phyloP scores from a whole-genome alignment of 2,329 filamentous ascomycete species.

The Trichoderma lentiforme region DNA sequence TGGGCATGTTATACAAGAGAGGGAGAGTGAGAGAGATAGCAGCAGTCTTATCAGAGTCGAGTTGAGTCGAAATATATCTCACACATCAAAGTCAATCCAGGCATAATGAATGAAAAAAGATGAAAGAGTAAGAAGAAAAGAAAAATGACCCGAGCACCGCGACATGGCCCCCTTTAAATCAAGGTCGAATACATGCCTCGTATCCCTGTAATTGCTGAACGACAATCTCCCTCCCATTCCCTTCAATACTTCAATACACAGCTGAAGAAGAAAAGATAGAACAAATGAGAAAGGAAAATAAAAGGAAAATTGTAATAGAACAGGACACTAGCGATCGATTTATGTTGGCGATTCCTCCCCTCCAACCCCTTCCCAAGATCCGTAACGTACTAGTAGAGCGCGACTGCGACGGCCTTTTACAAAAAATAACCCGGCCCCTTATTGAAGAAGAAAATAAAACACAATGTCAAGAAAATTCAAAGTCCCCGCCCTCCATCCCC shows the following conservation, averaged over 20 bases:
- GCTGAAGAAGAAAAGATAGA: neutral
- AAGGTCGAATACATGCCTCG: neutral
- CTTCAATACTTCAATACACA: neutral
- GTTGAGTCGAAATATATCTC: neutral
- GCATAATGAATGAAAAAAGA: neutral
- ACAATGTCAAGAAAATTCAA: slow-evolving; percentile 7
- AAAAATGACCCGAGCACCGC: neutral
- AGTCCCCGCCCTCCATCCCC: neutral
- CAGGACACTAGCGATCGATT: neutral
- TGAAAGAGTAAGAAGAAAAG: neutral
- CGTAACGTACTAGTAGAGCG: neutral
- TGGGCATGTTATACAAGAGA: slow-evolving; percentile 1
- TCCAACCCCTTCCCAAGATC: neutral
- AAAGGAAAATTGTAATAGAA: neutral
- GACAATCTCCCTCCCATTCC: slow-evolving; percentile 8
- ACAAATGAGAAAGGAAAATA: neutral
- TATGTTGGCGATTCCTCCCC: neutral
- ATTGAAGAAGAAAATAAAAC: slow-evolving; percentile 1
- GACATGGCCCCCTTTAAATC: neutral
- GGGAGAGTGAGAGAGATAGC: neutral
- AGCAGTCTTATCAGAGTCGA: neutral
- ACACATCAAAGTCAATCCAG: neutral
- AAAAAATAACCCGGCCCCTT: neutral
- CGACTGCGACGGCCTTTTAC: slow-evolving; percentile 10
- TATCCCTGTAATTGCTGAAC: neutral